Evolutionary conservation across 306 rosid genomes (phyloP), one percentile per base, ranked within the genome.

Genomic region (Canavalia ensiformis): DNA sequence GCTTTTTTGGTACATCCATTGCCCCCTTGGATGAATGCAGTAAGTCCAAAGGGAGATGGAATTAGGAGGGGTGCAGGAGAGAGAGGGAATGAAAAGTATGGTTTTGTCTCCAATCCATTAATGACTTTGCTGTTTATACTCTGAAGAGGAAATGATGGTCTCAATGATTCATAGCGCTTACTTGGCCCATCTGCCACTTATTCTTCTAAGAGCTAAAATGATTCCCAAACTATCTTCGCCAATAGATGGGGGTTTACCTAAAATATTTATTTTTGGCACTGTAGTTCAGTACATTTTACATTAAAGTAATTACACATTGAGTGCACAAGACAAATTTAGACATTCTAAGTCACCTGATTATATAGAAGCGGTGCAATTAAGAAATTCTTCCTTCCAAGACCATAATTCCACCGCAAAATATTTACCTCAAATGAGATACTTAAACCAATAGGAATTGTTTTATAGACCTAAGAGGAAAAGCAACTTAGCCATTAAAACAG

Each of bases 1-100:
- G 77, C 86, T 85, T 89, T 81, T 84, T 68, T 72, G 74, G 82
- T 65, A 90, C 80, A 76, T 86, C 88, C 93, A 90, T 86, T 64
- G 67, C 59, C 54, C 33, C 33, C 74, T 18, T 8, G 30, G 12
- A 57, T 31, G 49, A 62, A 9, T 60, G 18, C 5, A 46, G 13
- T 34, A 13, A 60, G 49, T 46, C 11, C 69, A 77, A 67, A 84
- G 41, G 13, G 60, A 63, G 52, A 50, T 52, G 56, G 44, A 69
- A 50, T 68, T 45, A 7, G 68, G 11, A 60, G 35, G 70, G 31
- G 49, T 54, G 79, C 70, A 69, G 74, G 49, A 68, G 74, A 76
- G 81, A 58, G 49, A 79, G 35, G 55, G 63, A 79, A 28, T 45
- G 52, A 49, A 65, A 10, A 34, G 52, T 69, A 12, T 50, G 60